Evolutionary conservation across 1,284 basidiomycete genomes (phyloP).

Genomic region (Peniophora sp.): DNA sequence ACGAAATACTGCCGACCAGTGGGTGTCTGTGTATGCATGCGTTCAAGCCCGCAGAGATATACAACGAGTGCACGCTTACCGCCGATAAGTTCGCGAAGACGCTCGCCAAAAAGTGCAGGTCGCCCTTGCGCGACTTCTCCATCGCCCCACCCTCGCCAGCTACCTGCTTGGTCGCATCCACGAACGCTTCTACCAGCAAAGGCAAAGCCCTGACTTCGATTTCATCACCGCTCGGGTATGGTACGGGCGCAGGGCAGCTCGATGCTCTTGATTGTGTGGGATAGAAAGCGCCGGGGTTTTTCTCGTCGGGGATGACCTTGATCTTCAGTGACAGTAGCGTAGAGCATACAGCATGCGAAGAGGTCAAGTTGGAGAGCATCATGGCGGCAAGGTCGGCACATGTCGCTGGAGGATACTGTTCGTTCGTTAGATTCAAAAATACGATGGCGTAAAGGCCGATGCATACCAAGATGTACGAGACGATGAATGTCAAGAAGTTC

Average conservation of each 20-base stretch:
- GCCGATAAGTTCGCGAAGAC: slow-evolving; percentile 87
- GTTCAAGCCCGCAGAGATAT: no score
- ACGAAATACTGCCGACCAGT: slow-evolving; percentile 68
- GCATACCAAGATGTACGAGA: slow-evolving; percentile 87
- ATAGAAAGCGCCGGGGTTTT: slow-evolving; percentile 42
- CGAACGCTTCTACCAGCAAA: slow-evolving; percentile 80
- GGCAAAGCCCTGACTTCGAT: slow-evolving; percentile 60
- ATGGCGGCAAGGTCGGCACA: slow-evolving; percentile 94
- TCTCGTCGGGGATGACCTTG: slow-evolving; percentile 47
- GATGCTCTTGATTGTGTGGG: slow-evolving; percentile 69
- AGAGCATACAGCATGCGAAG: slow-evolving; percentile 65
- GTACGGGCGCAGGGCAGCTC: slow-evolving; percentile 59
- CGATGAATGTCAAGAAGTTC: slow-evolving; percentile 76
- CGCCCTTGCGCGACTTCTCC: slow-evolving; percentile 55
- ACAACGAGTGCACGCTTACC: slow-evolving; percentile 35
- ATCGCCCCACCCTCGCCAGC: slow-evolving; percentile 30
- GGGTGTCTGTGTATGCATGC: slow-evolving; percentile 58
- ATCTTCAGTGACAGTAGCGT: slow-evolving; percentile 64
- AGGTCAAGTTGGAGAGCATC: slow-evolving; percentile 92
- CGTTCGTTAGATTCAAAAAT: neutral
- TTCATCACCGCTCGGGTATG: slow-evolving; percentile 50
- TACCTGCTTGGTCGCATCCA: slow-evolving; percentile 55
- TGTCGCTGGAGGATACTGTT: slow-evolving; percentile 80
- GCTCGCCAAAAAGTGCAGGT: slow-evolving; percentile 83
- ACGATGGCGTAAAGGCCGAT: neutral